phyloP scores from a whole-genome alignment of 108 stramenopile species.

The Fragilaria crotonensis region DNA sequence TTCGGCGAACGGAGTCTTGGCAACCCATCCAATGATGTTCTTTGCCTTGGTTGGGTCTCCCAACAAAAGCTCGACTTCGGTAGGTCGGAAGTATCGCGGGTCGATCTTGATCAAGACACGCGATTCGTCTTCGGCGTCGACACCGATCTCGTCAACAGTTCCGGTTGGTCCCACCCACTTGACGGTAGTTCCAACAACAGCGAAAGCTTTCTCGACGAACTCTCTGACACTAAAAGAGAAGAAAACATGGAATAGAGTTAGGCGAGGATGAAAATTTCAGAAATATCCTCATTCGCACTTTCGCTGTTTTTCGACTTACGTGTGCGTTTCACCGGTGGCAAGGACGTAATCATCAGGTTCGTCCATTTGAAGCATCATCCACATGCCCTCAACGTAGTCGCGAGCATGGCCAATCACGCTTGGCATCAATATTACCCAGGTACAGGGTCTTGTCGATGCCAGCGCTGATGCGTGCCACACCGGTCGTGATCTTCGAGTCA shows the following conservation, averaged over 20 bases:
- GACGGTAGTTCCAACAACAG: constrained; percentile 71
- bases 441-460: constrained; percentile 86
- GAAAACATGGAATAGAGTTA: neutral
- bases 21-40: constrained; percentile 85
- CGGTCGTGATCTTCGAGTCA: constrained; percentile 97
- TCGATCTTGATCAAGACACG: constrained; percentile 90
- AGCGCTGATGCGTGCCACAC: constrained; percentile 82
- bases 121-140: constrained; percentile 77
- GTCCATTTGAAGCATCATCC: constrained; percentile 97
- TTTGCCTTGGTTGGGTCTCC: constrained; percentile 96
- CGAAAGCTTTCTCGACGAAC: constrained; percentile 95
- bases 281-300: no score
- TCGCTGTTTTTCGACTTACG: constrained; percentile 11
- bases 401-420: constrained; percentile 99
- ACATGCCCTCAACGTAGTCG: constrained; percentile 99
- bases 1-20: constrained; percentile 71
- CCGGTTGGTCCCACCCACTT: constrained; percentile 89
- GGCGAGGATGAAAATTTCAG: no score
- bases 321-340: constrained; percentile 96
- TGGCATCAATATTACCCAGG: constrained; percentile 97
- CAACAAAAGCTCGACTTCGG: constrained; percentile 96
- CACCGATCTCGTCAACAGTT: constrained; percentile 91
- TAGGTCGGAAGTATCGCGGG: constrained; percentile 97
- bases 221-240: constrained; percentile 61
- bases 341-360: constrained; percentile 95